phyloP scores from a whole-genome alignment of 352 stramenopile genomes.

The Phytopythium helicoides region DNA sequence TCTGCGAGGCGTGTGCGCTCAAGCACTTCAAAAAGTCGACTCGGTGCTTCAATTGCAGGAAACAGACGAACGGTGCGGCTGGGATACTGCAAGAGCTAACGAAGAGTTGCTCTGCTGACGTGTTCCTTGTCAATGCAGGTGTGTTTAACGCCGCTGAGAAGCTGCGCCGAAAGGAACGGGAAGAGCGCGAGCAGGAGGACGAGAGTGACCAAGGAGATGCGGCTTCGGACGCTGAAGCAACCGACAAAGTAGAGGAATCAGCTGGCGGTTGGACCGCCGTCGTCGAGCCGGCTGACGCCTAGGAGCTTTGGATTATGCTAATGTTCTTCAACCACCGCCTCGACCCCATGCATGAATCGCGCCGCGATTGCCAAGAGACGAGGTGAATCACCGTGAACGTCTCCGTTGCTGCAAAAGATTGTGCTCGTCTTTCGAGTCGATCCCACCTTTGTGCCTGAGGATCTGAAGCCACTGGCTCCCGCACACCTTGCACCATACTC shows the following conservation, averaged over 20 bases:
- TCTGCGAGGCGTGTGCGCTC: conserved; percentile 93
- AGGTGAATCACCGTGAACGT: no score
- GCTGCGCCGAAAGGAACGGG: conserved; percentile 47
- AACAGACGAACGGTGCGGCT: conserved; percentile 88
- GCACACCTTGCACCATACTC: no score
- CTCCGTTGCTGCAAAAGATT: no score
- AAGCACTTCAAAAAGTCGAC: conserved; percentile 80
- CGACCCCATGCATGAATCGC: no score
- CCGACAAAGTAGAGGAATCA: background rate
- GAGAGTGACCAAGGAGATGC: conserved; percentile 2
- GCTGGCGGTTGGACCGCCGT: conserved; percentile 5
- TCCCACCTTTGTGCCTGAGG: no score
- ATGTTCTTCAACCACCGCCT: background rate
- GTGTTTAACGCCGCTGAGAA: conserved; percentile 91
- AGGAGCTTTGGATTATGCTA: background rate
- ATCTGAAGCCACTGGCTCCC: no score
- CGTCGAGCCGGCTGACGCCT: background rate
- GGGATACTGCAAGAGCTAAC: background rate
- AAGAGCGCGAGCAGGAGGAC: conserved; percentile 20
- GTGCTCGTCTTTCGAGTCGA: no score
- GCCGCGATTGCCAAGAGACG: no score
- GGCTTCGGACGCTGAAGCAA: background rate
- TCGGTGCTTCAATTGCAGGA: conserved; percentile 93
- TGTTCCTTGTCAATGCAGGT: conserved; percentile 17
- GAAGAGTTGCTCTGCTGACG: background rate